Conservation (phyloP, 2,329 filamentous ascomycete species). For the Botrytis elliptica region DNA sequence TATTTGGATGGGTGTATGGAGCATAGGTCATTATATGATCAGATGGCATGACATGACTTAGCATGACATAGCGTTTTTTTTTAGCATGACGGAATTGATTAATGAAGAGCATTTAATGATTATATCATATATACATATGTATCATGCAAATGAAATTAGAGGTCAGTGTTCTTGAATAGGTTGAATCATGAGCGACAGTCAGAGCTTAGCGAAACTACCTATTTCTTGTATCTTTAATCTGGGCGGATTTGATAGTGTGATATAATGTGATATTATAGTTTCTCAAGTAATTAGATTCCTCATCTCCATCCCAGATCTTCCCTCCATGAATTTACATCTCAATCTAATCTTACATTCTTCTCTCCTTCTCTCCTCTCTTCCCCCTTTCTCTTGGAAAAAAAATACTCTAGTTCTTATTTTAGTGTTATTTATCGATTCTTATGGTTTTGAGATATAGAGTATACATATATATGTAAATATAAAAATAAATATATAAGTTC, state of each 20-base stretch:
- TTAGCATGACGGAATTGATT: background rate
- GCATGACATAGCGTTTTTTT: background rate
- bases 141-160: background rate
- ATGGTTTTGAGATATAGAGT: too few species aligned
- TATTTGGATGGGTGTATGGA: background rate
- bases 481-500: too few species aligned
- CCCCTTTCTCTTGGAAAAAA: too few species aligned
- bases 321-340: too few species aligned
- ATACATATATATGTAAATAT: too few species aligned
- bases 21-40: background rate
- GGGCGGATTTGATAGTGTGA: background rate
- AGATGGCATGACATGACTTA: background rate
- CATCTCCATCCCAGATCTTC: too few species aligned
- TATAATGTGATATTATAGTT: background rate
- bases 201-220: background rate
- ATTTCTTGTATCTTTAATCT: background rate
- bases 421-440: too few species aligned
- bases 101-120: background rate
- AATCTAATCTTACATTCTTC: too few species aligned
- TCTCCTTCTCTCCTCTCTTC: too few species aligned
- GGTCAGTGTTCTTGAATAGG: background rate
- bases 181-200: background rate
- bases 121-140: background rate
- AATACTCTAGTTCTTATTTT: too few species aligned
- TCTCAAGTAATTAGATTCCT: too few species aligned